phyloP scores from a whole-genome alignment of 495 filamentous ascomycete genomes.

The Pyrenula aspistea region DNA sequence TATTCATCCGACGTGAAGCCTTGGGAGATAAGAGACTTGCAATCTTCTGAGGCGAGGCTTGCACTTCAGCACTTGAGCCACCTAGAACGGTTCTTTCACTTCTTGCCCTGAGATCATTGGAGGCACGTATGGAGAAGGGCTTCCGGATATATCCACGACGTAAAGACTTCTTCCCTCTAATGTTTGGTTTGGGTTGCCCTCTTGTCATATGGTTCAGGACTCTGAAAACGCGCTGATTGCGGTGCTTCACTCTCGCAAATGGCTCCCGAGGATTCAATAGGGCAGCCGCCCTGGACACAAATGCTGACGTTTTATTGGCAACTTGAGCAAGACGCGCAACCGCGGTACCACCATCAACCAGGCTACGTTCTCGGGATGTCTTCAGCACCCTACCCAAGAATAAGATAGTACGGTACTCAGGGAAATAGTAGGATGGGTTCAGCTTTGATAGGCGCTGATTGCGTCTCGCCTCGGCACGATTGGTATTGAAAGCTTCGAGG shows the following conservation, averaged over 20 bases:
- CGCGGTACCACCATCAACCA: background rate
- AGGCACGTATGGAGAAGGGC: background rate
- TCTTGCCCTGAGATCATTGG: too few relatives aligned
- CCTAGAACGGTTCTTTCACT: background rate
- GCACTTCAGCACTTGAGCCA: background rate
- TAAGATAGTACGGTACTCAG: background rate
- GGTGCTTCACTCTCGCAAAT: background rate
- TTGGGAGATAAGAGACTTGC: background rate
- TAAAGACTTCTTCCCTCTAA: background rate
- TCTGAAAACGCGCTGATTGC: background rate
- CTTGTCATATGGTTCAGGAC: background rate
- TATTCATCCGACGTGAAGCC: background rate
- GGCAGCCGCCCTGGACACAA: background rate
- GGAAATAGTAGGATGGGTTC: background rate
- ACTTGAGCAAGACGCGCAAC: background rate
- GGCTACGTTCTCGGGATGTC: background rate
- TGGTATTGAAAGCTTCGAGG: background rate
- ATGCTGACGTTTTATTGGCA: background rate
- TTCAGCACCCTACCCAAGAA: background rate
- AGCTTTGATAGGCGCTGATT: background rate
- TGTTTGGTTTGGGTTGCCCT: background rate
- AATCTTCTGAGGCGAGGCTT: background rate
- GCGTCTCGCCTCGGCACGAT: background rate
- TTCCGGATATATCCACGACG: background rate
- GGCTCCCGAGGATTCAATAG: background rate